Conservation (phyloP, 768 basidiomycete genomes). For the Lactarius sp. region DNA sequence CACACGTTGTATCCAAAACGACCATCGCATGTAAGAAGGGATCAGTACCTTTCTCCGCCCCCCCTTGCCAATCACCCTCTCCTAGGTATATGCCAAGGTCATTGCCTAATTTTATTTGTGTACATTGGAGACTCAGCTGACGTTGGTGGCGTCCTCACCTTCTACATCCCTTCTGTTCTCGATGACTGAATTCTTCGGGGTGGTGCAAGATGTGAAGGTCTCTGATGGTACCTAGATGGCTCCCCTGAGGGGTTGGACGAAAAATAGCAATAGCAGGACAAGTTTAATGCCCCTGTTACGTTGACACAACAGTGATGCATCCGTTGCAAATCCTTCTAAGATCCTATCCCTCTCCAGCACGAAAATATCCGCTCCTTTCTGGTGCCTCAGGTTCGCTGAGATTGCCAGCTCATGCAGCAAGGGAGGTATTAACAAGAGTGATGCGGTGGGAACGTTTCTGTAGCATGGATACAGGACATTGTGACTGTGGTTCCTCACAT, state of each 20-base stretch:
- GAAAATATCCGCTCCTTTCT: not conserved
- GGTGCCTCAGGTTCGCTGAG: not conserved
- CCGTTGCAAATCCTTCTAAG: not conserved
- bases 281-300: not conserved
- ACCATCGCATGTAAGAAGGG: conserved; percentile 75
- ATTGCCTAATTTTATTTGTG: conserved; percentile 84
- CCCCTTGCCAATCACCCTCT: not conserved
- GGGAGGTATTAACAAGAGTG: not conserved
- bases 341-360: not conserved
- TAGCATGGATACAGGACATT: too few relatives aligned
- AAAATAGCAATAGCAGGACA: not conserved
- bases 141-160: conserved; percentile 81
- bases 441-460: too few relatives aligned
- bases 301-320: not conserved
- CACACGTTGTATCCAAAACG: conserved; percentile 74
- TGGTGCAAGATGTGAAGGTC: not conserved
- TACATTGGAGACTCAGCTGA: conserved; percentile 79
- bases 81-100: conserved; percentile 72
- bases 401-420: not conserved
- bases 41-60: not conserved
- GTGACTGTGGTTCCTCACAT: too few relatives aligned
- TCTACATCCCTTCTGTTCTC: conserved; percentile 78
- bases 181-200: conserved; percentile 39
- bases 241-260: not conserved
- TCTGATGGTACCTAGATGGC: not conserved